phyloP scores from a whole-genome alignment of 768 basidiomycete genomes.

The Baorangia bicolor region DNA sequence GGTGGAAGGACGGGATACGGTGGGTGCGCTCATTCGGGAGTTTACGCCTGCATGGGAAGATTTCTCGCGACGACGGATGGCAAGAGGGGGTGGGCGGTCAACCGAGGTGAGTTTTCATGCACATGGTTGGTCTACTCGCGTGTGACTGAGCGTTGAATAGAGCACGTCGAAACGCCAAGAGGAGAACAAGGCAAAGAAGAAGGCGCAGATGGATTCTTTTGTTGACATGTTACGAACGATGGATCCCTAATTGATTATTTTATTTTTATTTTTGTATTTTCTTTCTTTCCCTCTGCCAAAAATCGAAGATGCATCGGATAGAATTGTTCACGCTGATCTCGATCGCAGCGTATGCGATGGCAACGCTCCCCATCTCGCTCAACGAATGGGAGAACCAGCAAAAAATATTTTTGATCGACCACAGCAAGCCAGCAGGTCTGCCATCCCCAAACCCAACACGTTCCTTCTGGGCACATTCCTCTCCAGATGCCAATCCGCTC shows the following conservation, averaged over 20 bases:
- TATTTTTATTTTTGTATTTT: background rate
- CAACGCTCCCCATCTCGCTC: background rate
- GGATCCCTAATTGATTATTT: background rate
- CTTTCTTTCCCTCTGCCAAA: background rate
- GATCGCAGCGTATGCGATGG: slow-evolving; percentile 6
- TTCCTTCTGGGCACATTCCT: slow-evolving; percentile 69
- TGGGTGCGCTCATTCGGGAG: slow-evolving; percentile 5
- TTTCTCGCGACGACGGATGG: background rate
- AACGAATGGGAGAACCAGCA: slow-evolving; percentile 2
- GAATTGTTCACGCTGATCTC: background rate
- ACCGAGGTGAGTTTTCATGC: slow-evolving; percentile 1
- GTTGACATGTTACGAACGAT: slow-evolving; percentile 16
- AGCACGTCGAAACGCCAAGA: background rate
- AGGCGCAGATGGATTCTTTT: slow-evolving; percentile 2
- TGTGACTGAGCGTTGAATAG: background rate
- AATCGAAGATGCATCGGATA: background rate
- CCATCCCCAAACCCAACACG: slow-evolving; percentile 65
- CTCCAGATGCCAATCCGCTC: slow-evolving; percentile 61
- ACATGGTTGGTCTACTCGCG: too few species aligned
- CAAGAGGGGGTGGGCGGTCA: background rate
- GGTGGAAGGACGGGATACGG: slow-evolving; percentile 5
- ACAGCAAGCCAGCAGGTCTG: slow-evolving; percentile 27
- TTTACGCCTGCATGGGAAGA: slow-evolving; percentile 12
- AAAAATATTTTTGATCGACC: background rate
- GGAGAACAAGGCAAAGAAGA: background rate